Conservation (phyloP, 2,329 filamentous ascomycete genomes). For the Talaromyces sp. region DNA sequence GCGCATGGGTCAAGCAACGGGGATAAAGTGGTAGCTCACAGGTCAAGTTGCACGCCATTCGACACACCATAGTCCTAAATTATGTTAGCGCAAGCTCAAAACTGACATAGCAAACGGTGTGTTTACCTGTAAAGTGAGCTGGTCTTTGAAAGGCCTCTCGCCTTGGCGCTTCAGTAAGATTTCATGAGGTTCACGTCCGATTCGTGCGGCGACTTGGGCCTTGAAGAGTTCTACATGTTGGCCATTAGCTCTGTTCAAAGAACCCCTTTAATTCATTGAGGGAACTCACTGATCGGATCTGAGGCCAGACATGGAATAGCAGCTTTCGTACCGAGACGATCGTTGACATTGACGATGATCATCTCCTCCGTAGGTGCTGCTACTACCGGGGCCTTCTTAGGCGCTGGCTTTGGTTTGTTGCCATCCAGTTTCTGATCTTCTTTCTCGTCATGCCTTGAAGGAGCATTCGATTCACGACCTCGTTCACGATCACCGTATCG, state of each 20-base stretch:
- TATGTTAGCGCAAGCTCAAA: conserved; percentile 2
- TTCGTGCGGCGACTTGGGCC: conserved; percentile 81
- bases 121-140: conserved; percentile 58
- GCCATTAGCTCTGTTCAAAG: conserved; percentile 7
- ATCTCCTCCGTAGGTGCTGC: conserved; percentile 63
- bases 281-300: conserved; percentile 64
- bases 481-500: conserved; percentile 25
- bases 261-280: conserved; percentile 18
- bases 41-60: conserved; percentile 67
- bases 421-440: conserved; percentile 39
- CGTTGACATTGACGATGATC: conserved; percentile 92
- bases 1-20: not conserved
- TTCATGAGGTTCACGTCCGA: conserved; percentile 84
- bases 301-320: conserved; percentile 83
- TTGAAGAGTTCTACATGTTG: conserved; percentile 65
- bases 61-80: conserved; percentile 85
- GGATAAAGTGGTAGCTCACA: conserved; percentile 32
- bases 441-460: not conserved
- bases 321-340: conserved; percentile 92
- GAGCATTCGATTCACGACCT: conserved; percentile 26
- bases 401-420: conserved; percentile 41
- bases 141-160: conserved; percentile 89
- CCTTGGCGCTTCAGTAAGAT: conserved; percentile 90
- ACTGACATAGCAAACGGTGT: too few relatives aligned
- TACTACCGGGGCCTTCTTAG: conserved; percentile 33